These are phyloP conservation scores for Trichomonas vaginalis DNA, from an alignment of 208 protist species.

Conservation along the genomic window DNA sequence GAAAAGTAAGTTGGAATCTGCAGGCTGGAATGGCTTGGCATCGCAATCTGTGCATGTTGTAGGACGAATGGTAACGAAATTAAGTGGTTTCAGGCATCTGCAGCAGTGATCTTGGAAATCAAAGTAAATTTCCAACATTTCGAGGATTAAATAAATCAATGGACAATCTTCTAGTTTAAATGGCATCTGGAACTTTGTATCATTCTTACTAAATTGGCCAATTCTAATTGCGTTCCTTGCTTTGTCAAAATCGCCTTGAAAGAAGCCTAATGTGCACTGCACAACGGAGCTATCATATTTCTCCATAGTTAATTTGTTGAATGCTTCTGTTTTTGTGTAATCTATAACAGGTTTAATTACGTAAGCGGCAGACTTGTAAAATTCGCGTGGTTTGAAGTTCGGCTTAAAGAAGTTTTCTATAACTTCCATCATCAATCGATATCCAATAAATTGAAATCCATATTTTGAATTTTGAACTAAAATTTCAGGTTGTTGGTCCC, in stretches of 20 bases:
- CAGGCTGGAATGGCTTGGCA: background rate
- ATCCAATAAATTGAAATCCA: background rate
- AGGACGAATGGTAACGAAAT: background rate
- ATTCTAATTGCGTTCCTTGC: background rate
- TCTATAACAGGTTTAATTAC: background rate
- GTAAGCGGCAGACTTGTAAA: background rate
- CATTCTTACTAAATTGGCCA: background rate
- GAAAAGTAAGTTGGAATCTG: background rate
- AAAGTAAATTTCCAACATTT: background rate
- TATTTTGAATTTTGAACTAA: background rate
- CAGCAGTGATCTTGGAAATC: background rate
- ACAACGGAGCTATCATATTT: background rate
- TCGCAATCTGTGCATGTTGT: background rate
- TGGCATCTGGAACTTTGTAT: too few relatives aligned
- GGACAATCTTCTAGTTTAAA: background rate
- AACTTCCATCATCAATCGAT: background rate
- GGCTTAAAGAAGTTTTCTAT: background rate
- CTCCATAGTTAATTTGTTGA: background rate
- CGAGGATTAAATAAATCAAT: background rate
- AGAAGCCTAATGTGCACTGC: background rate
- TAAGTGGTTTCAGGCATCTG: background rate
- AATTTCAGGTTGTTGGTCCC: background rate
- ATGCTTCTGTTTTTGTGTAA: background rate
- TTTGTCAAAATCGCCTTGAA: background rate
- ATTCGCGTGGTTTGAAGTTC: background rate